Evolutionary conservation across 1,284 basidiomycete species (phyloP).

Genomic region (Pseudozyma thailandica): DNA sequence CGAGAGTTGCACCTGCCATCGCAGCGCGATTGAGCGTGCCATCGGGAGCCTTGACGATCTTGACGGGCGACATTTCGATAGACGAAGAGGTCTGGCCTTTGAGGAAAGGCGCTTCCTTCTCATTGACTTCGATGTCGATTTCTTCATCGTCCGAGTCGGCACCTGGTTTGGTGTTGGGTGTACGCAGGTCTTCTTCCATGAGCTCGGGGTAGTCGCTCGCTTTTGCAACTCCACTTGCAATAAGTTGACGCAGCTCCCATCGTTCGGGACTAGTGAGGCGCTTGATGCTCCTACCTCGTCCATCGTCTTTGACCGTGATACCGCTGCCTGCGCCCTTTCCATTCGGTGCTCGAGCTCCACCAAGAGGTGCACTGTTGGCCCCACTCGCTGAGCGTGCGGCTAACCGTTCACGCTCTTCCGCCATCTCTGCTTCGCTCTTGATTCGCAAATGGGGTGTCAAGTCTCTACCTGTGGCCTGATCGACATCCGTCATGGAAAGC

Average conservation of each 20-base stretch:
- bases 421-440: constrained; percentile 84
- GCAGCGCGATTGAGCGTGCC: constrained; percentile 87
- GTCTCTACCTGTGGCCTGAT: constrained; percentile 88
- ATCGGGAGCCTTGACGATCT: constrained; percentile 78
- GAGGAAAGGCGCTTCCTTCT: constrained; percentile 96
- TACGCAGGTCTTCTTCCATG: constrained; percentile 74
- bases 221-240: constrained; percentile 90
- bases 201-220: constrained; percentile 96
- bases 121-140: constrained; percentile 94
- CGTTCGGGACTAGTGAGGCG: constrained; percentile 94
- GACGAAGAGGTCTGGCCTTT: constrained; percentile 95
- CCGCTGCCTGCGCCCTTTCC: constrained; percentile 34
- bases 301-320: constrained; percentile 50
- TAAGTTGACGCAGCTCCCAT: constrained; percentile 99
- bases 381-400: constrained; percentile 67
- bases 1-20: constrained; percentile 87
- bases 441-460: constrained; percentile 91
- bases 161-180: constrained; percentile 52
- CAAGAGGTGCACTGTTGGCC: constrained; percentile 70
- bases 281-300: constrained; percentile 73
- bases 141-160: constrained; percentile 71
- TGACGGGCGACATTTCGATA: constrained; percentile 94
- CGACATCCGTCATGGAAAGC: constrained; percentile 97
- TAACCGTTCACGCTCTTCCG: constrained; percentile 44
- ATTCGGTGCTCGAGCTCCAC: constrained; percentile 22